phyloP scores from a whole-genome alignment of 148 eudicot species.

The Simmondsia chinensis region DNA sequence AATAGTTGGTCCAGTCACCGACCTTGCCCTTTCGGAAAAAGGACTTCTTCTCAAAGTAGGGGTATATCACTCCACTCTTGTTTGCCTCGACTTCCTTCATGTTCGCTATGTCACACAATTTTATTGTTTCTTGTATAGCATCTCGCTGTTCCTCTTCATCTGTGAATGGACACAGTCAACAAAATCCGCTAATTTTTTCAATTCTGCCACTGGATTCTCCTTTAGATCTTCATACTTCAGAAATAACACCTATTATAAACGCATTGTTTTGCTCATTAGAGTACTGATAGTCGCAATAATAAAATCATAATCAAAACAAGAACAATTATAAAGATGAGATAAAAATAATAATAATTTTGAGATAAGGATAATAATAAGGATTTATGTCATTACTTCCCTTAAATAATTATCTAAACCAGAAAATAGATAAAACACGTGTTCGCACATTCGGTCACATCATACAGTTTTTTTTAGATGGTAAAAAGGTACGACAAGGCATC shows the following conservation, averaged over 20 bases:
- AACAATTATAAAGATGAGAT: too few relatives aligned
- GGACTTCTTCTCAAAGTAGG: slow-evolving; percentile 8
- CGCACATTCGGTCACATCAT: too few relatives aligned
- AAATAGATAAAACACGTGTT: too few relatives aligned
- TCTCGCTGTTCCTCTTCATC: slow-evolving; percentile 12
- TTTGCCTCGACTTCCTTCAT: slow-evolving; percentile 16
- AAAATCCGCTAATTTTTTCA: slow-evolving; percentile 17
- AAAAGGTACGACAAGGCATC: too few relatives aligned
- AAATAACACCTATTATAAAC: slow-evolving; percentile 19
- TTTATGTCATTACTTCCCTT: too few relatives aligned
- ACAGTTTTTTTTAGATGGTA: too few relatives aligned
- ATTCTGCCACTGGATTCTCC: slow-evolving; percentile 1
- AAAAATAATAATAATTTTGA: too few relatives aligned
- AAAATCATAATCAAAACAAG: too few relatives aligned
- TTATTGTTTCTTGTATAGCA: slow-evolving; percentile 5
- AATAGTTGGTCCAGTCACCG: slow-evolving; percentile 14
- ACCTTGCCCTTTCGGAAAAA: slow-evolving; percentile 15
- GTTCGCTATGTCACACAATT: slow-evolving; percentile 10
- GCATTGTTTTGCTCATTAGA: too few relatives aligned
- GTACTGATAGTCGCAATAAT: too few relatives aligned
- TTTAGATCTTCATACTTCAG: slow-evolving; percentile 19
- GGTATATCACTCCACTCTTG: slow-evolving; percentile 10
- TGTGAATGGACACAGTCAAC: slow-evolving; percentile 10
- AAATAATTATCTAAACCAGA: too few relatives aligned
- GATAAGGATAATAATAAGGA: too few relatives aligned